Conservation (phyloP, 2,329 filamentous ascomycete genomes). For the Annulohypoxylon truncatum region DNA sequence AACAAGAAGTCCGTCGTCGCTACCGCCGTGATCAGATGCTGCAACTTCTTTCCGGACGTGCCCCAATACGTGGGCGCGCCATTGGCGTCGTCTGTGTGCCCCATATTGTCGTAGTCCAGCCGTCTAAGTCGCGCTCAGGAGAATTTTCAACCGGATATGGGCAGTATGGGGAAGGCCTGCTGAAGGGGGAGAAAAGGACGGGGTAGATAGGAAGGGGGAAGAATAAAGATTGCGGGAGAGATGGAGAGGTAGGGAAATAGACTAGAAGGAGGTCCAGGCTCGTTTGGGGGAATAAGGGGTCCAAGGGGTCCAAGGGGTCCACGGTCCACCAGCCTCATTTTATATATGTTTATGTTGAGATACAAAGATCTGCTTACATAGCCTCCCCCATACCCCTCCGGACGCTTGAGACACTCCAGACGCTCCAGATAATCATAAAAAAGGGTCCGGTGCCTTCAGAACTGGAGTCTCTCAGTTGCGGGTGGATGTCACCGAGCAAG, state of each 20-base stretch:
- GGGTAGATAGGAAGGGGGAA: conserved; percentile 9
- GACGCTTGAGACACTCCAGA: conserved; percentile 23
- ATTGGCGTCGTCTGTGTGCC: conserved; percentile 44
- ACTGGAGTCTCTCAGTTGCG: conserved; percentile 8
- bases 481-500: conserved; percentile 40
- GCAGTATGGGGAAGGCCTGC: conserved; percentile 7
- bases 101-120: conserved; percentile 38
- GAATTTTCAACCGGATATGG: conserved; percentile 7
- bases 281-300: conserved; percentile 28
- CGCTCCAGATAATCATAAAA: conserved; percentile 31
- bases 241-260: conserved; percentile 20
- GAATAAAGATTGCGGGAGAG: conserved; percentile 9
- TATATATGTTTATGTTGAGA: conserved; percentile 33
- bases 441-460: conserved; percentile 24
- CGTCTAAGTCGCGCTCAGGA: conserved; percentile 9
- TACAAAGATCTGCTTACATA: conserved; percentile 21
- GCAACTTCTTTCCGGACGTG: conserved; percentile 45
- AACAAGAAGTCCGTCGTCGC: conserved; percentile 47
- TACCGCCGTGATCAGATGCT: conserved; percentile 47
- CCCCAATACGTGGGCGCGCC: conserved; percentile 51
- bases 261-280: conserved; percentile 35
- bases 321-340: conserved; percentile 31
- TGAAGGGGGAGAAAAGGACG: conserved; percentile 14
- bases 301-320: conserved; percentile 25
- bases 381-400: conserved; percentile 11